phyloP scores from a whole-genome alignment of 1,284 basidiomycete genomes.

The Chalciporus piperatoides region DNA sequence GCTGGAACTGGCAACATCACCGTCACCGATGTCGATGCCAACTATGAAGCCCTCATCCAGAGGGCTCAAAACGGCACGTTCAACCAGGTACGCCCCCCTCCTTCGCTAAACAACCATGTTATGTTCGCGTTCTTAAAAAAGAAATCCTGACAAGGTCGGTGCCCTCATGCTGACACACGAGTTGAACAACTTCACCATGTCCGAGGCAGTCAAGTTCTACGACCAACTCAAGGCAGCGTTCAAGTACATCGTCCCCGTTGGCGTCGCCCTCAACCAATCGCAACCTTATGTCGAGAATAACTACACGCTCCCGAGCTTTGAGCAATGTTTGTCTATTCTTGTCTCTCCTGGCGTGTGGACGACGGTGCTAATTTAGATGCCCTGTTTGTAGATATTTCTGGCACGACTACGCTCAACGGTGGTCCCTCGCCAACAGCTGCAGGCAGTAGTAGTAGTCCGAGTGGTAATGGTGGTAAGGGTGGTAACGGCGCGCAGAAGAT shows the following conservation, averaged over 20 bases:
- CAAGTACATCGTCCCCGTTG: slow-evolving; percentile 47
- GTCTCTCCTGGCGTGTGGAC: not conserved
- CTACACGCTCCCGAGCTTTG: slow-evolving; percentile 40
- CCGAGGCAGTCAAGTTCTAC: slow-evolving; percentile 42
- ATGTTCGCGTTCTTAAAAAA: too few species aligned
- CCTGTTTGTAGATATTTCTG: slow-evolving; percentile 18
- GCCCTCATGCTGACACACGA: slow-evolving; percentile 50
- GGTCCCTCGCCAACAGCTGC: not conserved
- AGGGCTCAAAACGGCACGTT: slow-evolving; percentile 42
- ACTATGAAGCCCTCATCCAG: slow-evolving; percentile 41
- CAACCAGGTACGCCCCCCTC: slow-evolving; percentile 26
- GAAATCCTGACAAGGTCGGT: slow-evolving; percentile 32
- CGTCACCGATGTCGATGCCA: slow-evolving; percentile 36
- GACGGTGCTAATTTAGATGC: not conserved
- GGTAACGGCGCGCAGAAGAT: not conserved
- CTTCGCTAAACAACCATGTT: too few species aligned
- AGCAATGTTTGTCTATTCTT: slow-evolving; percentile 38
- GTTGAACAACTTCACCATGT: slow-evolving; percentile 49
- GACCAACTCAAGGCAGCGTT: slow-evolving; percentile 41
- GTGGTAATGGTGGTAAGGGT: not conserved
- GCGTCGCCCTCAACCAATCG: slow-evolving; percentile 43
- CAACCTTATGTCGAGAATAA: slow-evolving; percentile 47
- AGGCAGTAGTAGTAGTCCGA: too few species aligned
- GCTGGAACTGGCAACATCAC: slow-evolving; percentile 46
- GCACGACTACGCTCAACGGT: slow-evolving; percentile 21